A percentile compares a stretch with the other conserved stretches of the same genome.
Evolutionary conservation across 106 monocot species (phyloP).

Genomic region (Dioscorea alata): DNA sequence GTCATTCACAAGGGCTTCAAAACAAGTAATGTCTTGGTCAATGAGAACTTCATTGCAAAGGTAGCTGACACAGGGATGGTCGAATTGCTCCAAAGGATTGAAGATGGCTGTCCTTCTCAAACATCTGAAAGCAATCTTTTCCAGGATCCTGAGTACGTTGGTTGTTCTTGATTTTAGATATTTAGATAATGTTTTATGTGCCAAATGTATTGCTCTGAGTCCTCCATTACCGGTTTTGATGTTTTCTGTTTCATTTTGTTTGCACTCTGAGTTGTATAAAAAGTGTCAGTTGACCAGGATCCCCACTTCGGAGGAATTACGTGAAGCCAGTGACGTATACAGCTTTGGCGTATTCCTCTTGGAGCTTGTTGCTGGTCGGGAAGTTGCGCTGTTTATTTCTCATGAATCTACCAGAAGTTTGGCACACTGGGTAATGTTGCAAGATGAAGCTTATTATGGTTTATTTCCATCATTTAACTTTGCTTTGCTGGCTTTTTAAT

Average conservation of each 20-base stretch:
- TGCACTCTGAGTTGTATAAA: too few relatives aligned
- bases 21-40: constrained; percentile 70
- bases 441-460: not conserved
- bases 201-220: too few relatives aligned
- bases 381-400: constrained; percentile 13
- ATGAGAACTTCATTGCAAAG: constrained; percentile 81
- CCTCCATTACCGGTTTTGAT: too few relatives aligned
- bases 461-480: not conserved
- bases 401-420: constrained; percentile 21
- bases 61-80: constrained; percentile 64
- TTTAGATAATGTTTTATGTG: too few relatives aligned
- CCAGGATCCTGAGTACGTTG: constrained; percentile 53
- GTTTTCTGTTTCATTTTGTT: too few relatives aligned
- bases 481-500: too few relatives aligned
- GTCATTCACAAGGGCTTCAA: constrained; percentile 59
- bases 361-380: constrained; percentile 60
- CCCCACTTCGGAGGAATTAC: constrained; percentile 7
- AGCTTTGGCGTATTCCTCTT: constrained; percentile 75
- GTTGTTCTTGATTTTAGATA: not conserved
- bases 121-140: constrained; percentile 19
- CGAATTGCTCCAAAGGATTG: constrained; percentile 34
- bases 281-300: constrained; percentile 14
- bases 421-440: constrained; percentile 46
- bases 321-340: constrained; percentile 63
- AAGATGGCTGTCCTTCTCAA: constrained; percentile 27